phyloP scores from a whole-genome alignment of 2,329 filamentous ascomycete species.

The Acrocalymma vagum region DNA sequence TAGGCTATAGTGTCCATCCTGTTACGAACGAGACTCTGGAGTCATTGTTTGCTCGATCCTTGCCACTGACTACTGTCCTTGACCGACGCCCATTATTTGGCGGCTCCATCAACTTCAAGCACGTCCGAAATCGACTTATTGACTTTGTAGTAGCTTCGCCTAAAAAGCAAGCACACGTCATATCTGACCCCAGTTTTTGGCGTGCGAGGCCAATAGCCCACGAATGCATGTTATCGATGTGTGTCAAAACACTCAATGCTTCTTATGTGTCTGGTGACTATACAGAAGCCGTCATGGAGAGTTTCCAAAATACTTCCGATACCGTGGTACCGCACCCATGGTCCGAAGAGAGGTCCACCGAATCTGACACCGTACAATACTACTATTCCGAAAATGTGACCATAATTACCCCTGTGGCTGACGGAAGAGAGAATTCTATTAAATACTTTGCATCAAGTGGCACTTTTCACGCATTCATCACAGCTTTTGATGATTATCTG shows the following conservation, averaged over 20 bases:
- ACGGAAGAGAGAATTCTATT: conserved; percentile 17
- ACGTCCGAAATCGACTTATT: conserved; percentile 22
- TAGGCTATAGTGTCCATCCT: conserved; percentile 19
- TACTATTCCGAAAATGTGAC: too few relatives aligned
- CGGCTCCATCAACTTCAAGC: conserved; percentile 28
- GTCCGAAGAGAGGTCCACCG: too few relatives aligned
- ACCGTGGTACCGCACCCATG: conserved; percentile 26
- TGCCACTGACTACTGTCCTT: conserved; percentile 14
- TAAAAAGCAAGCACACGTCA: conserved; percentile 6
- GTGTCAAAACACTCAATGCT: conserved; percentile 34
- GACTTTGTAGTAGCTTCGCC: conserved; percentile 23
- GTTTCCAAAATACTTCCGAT: conserved; percentile 7
- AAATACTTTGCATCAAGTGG: not conserved
- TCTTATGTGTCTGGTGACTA: conserved; percentile 27
- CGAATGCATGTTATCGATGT: conserved; percentile 37
- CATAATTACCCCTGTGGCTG: too few relatives aligned
- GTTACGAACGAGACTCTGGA: conserved; percentile 10
- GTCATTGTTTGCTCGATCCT: conserved; percentile 13
- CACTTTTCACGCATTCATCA: too few relatives aligned
- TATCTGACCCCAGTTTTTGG: conserved; percentile 6
- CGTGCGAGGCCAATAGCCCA: conserved; percentile 15
- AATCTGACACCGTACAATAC: too few relatives aligned
- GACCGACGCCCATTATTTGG: conserved; percentile 8
- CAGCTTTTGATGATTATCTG: conserved; percentile 26
- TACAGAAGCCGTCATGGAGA: conserved; percentile 18